These are phyloP conservation scores for Hansenula anomala DNA, from an alignment of 1,139 yeast genomes.

Conservation along the genomic window DNA sequence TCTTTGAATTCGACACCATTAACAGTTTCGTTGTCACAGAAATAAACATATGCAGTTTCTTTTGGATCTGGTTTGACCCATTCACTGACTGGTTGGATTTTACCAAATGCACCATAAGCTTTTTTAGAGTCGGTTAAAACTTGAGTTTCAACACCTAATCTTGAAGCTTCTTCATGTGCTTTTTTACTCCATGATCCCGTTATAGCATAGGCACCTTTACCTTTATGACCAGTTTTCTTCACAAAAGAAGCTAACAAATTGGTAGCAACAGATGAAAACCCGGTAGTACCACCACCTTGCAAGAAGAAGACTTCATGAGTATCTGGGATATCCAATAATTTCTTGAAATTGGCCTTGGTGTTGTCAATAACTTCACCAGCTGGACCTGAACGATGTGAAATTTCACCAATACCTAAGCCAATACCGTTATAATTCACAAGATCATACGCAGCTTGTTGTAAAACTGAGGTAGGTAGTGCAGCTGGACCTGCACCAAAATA, in stretches of 20 bases:
- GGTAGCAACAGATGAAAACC: conserved; percentile 83
- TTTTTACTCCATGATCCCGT: conserved; percentile 95
- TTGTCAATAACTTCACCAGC: conserved; percentile 75
- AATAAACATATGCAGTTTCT: conserved; percentile 76
- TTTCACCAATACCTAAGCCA: conserved; percentile 90
- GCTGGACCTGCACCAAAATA: conserved; percentile 99
- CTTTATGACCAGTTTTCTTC: conserved; percentile 61
- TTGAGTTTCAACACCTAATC: conserved; percentile 77
- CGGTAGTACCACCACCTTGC: conserved; percentile 98
- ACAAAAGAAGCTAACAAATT: conserved; percentile 77
- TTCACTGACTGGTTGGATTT: conserved; percentile 60
- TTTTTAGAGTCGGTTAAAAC: conserved; percentile 63
- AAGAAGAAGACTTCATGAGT: conserved; percentile 90
- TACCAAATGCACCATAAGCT: conserved; percentile 50
- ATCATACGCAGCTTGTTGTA: conserved; percentile 85
- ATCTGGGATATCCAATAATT: conserved; percentile 74
- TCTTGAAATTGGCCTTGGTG: conserved; percentile 60
- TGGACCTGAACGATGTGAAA: conserved; percentile 87
- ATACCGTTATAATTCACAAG: conserved; percentile 60
- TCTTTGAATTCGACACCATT: conserved; percentile 82
- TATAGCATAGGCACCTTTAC: conserved; percentile 81
- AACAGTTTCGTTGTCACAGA: conserved; percentile 96
- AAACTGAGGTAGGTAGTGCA: conserved; percentile 72
- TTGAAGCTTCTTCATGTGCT: conserved; percentile 76
- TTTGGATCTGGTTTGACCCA: conserved; percentile 49